Evolutionary conservation across 768 basidiomycete species (phyloP), one percentile per base, ranked within the genome.

Genomic region (Neoboletus magnificus): DNA sequence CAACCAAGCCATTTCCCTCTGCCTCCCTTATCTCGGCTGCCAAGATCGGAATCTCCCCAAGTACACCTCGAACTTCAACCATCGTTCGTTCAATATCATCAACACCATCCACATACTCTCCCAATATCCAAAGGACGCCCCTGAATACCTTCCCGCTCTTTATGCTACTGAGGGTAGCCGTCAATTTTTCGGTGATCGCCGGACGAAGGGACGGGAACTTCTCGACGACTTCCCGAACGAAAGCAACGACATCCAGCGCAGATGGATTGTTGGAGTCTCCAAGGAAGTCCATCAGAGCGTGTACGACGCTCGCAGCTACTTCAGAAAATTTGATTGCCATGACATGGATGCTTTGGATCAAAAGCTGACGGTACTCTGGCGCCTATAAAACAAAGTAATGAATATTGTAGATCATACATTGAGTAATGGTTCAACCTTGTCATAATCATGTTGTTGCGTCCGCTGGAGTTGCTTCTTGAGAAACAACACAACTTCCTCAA

Each of bases 1-100:
- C 79, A 9, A 71, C 76, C 9, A 73, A 76, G 13, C 77, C 80
- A 20, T 83, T 84, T 10, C 77, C 83, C 11, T 70, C 67, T 12
- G 87, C 83, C 62, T 89, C 91, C 53, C 79, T 82, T 72, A 92
- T 91, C 74, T 97, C 94, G 0, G 89, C 87, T 1, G 96, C 93
- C 44, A 98, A 74, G 52, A 99, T 98, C 6, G 97, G 97, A n/a
- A 99, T 89, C 75, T 99, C 97, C 15, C 97, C 96, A 35, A 99
- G 73, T 15, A 92, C 87, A 66, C 86, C 85, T 52, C 94, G 79
- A 42, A 98, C 78, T 70, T 92, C 90, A 45, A 77, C 76, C 80
- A 97, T 85, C 2, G 86, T 80, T 43, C 72, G 77, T 56, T 85
- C 79, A 57, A 98, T 91, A 55, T 91, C 91, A 52, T 72, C 54